Evolutionary conservation across 148 eudicot genomes (phyloP), one percentile per base, ranked within the genome.

Genomic region (Rhododendron ferrugineum): DNA sequence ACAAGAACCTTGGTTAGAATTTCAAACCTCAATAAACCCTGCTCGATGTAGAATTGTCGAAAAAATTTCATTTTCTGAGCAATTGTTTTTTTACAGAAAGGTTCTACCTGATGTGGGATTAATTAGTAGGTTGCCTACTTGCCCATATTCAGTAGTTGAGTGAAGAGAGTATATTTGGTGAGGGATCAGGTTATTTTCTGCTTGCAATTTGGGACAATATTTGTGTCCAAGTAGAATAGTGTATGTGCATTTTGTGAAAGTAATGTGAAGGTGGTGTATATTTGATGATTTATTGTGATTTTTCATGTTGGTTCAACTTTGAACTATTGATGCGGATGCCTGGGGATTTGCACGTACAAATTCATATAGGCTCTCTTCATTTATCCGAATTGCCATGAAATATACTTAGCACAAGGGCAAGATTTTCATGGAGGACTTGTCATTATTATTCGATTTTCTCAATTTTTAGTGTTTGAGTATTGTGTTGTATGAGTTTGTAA

Each of bases 1-100:
- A 91, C 83, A 91, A 90, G 84, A 91, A 90, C 79, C 86, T 90
- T 22, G 93, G 93, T 90, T 18, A 84, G 85, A 49, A 49, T 34
- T 74, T 20, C 11, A 52, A 22, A 50, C 36, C 47, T 18, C 20
- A 42, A 11, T 52, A 18, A 54, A 32, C 13, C 8, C 34, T 52
- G 11, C 11, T 78, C 46, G 6, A 9, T 36, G 2, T 80, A n/a
- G 82, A 49, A 80, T 80, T 54, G 44, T 22, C 5, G 9, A 18
- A 13, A 4, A 28, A 28, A 3, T 28, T 68, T 11, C 7, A 1
- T 28, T 28, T 79, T 28, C 5, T 30, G 9, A 50, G 7, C 34
- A 1, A 11, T 49, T 49, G 9, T 5, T 26, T 54, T 80, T 54
- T n/a, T 1, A 1, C 30, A 13, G 36, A 3, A 46, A 44, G 56